Conservation (phyloP, 352 stramenopile species). For the Phytophthora boehmeriae region DNA sequence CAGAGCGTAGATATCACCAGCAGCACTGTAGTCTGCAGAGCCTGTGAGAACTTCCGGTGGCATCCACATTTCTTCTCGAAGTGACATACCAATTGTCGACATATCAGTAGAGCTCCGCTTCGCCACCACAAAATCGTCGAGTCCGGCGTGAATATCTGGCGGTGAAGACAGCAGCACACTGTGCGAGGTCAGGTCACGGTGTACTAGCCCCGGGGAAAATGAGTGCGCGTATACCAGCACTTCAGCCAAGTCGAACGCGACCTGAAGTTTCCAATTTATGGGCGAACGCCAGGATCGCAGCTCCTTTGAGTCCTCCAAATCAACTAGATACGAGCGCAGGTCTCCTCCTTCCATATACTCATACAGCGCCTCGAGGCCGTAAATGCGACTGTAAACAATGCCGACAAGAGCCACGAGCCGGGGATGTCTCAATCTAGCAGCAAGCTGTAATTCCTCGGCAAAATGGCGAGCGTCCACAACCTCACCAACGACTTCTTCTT, state of each 20-base stretch:
- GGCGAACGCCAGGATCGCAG: slow-evolving; percentile 22
- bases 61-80: slow-evolving; percentile 40
- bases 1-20: slow-evolving; percentile 54
- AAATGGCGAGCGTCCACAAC: slow-evolving; percentile 37
- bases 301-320: slow-evolving; percentile 14
- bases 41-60: slow-evolving; percentile 49
- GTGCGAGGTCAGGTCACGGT: slow-evolving; percentile 49
- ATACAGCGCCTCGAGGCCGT: slow-evolving; percentile 57
- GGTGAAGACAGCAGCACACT: slow-evolving; percentile 47
- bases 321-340: slow-evolving; percentile 43
- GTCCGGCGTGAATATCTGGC: slow-evolving; percentile 35
- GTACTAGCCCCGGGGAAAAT: slow-evolving; percentile 45
- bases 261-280: slow-evolving; percentile 36
- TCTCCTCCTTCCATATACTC: slow-evolving; percentile 72
- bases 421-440: slow-evolving; percentile 48
- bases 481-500: slow-evolving; percentile 36
- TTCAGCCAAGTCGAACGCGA: slow-evolving; percentile 53
- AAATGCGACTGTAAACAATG: slow-evolving; percentile 45
- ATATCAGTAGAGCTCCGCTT: slow-evolving; percentile 26
- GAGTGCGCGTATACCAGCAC: slow-evolving; percentile 57
- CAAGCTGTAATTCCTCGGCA: slow-evolving; percentile 48
- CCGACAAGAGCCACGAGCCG: slow-evolving; percentile 56
- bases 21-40: slow-evolving; percentile 36
- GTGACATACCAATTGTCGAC: slow-evolving; percentile 18
- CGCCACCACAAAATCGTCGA: slow-evolving; percentile 50